Evolutionary conservation across 495 filamentous ascomycete species (phyloP), one percentile per base, ranked within the genome.

Genomic region (Sabuloglossum arenarium): DNA sequence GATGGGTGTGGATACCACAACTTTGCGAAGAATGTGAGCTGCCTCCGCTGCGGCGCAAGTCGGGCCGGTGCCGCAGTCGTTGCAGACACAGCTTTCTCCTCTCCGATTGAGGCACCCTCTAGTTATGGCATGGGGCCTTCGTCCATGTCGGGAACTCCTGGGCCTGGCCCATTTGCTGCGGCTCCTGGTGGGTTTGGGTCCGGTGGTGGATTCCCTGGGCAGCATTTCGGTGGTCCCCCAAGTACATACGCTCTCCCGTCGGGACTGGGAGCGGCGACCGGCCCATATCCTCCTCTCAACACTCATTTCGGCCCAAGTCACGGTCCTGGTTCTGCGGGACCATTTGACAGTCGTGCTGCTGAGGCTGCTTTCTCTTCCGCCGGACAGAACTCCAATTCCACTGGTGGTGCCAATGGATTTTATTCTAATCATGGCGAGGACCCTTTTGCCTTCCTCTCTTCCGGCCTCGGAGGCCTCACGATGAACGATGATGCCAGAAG

Each of bases 1-100:
- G 90, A 96, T 64, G 88, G 88, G n/a, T 98, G 91, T 66, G 87
- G 85, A 31, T 98, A 98, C 63, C 91, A 98, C 70, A 98, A 98
- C 69, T 98, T 98, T 64, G 91, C 91, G 46, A 98, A 98, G 77
- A 98, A 98, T 65, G 90, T 96, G 60, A 91, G 85, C 67, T 98
- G 91, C 68, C 77, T 98, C 54, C 85, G 91, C 55, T 98, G 91
- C 63, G 91, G 91, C 63, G 93, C 88, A 24, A 91, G 88, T 66
- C 86, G 91, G 61, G 88, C 88, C 54, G 84, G 84, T 55, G 91
- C 91, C 54, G 88, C 89, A 27, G 84, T 97, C 16, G 88, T 96
- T 55, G 89, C 89, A 28, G 91, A 96, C 64, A 86, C 88, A 25
- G 86, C 85, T 19, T 96, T 89, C 72, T 82, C 88, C 16, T 90